Base-by-base conservation (phyloP, 2,329 filamentous ascomycete genomes). In the Paraphaeosphaeria sporulosa region DNA sequence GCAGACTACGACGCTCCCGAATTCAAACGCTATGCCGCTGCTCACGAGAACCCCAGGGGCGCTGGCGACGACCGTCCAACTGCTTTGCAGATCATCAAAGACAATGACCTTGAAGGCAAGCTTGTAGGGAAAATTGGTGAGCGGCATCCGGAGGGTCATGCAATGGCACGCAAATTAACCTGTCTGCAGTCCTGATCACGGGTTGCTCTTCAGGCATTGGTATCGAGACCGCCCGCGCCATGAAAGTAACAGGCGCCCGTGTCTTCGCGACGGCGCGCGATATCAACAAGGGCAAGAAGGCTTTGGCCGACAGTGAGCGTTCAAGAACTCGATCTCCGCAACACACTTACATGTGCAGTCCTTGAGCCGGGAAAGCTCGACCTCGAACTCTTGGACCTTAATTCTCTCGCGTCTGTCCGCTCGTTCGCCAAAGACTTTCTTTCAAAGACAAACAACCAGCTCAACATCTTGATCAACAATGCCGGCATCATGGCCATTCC, bases 231-330 rank as follows among this genome's bases (percentile, higher is more conserved):
- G 59, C 63, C 3, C 62, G 77, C 6, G 82, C 82, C 1, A 73
- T 86, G 34, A 68, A 75, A 27, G 71, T 76, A 21, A 82, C 84
- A 0, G 82, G 82, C 17, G 81, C 82, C 1, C 79, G 74, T 10
- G 64, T 85, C 44, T 83, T 76, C 67, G 68, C 79, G 9, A 81
- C 81, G 1, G 81, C 75, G 1, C 77, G 83, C 15, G 71, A 83
- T 63, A 57, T 80, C 1, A n/a, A 40, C 9, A 66, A 65, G 38
- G 66, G 58, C 23, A 60, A 71, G 19, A 56, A 55, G 27, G 61
- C 59, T 8, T 49, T 65, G 12, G 53, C 25, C 40, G 55, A 40
- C 47, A 46, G 47, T 57, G 44, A 40, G 44, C 50, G 3, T 23
- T 34, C 30, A 10, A 12, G 13, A 17, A 49, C 15, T 8, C 54